Evolutionary conservation across 768 basidiomycete genomes (phyloP).

Genomic region (Termitomyces sp.): DNA sequence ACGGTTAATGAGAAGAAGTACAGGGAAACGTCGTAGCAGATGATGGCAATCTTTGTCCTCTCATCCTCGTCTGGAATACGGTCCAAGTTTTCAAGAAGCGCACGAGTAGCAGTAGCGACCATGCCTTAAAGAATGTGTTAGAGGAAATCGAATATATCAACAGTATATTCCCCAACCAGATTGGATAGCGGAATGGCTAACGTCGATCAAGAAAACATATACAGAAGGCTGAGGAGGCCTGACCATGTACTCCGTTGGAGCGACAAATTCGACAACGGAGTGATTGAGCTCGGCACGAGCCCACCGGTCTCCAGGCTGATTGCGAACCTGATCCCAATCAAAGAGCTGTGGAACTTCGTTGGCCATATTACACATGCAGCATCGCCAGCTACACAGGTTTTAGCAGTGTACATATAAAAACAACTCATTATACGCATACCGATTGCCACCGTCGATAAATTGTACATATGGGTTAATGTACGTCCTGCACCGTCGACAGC

Average conservation of each 20-base stretch:
- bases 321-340: constrained; percentile 94
- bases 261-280: constrained; percentile 93
- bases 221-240: constrained; percentile 96
- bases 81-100: constrained; percentile 92
- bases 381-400: constrained; percentile 73
- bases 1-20: constrained; percentile 97
- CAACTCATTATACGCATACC: constrained; percentile 34
- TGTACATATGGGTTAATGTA: constrained; percentile 98
- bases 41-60: constrained; percentile 87
- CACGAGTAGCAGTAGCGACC: constrained; percentile 97
- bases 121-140: constrained; percentile 54
- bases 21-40: constrained; percentile 87
- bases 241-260: constrained; percentile 99
- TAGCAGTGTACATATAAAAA: not conserved
- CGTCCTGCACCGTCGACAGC: constrained; percentile 91
- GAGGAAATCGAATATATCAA: not conserved
- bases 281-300: constrained; percentile 88
- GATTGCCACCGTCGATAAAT: constrained; percentile 96
- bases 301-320: constrained; percentile 96
- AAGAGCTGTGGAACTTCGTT: constrained; percentile 98
- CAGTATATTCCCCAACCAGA: constrained; percentile 48
- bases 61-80: constrained; percentile 93
- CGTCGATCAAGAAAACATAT: constrained; percentile 96
- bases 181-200: constrained; percentile 87
- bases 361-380: constrained; percentile 97